These are phyloP conservation scores for Cytospora piceae DNA, from an alignment of 2,329 filamentous ascomycete genomes.

Conservation along the genomic window DNA sequence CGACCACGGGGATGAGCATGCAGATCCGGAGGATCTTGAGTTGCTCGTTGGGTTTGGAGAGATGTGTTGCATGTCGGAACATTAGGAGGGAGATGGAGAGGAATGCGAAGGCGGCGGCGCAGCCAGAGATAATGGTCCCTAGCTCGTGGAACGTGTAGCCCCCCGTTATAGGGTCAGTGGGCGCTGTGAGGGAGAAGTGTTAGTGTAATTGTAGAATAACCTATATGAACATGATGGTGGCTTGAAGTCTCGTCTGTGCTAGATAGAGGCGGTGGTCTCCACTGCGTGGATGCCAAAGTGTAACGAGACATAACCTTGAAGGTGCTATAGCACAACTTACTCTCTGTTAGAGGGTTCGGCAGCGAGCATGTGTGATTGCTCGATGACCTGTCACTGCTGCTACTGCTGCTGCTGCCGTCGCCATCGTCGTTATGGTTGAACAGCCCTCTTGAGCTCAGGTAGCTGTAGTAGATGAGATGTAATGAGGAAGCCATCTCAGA, in stretches of 20 bases:
- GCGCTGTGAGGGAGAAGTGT: neutral
- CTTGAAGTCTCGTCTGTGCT: too few species aligned
- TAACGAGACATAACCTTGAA: neutral
- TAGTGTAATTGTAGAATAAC: neutral
- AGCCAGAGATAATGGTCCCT: slow-evolving; percentile 22
- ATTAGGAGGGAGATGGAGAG: slow-evolving; percentile 24
- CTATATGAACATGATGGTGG: neutral
- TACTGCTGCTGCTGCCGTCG: slow-evolving; percentile 1
- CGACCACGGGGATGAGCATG: slow-evolving; percentile 45
- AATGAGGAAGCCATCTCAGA: neutral
- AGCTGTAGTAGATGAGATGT: slow-evolving; percentile 3
- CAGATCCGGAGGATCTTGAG: slow-evolving; percentile 48
- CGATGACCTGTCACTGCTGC: slow-evolving; percentile 12
- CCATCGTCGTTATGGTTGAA: neutral
- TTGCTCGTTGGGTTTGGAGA: slow-evolving; percentile 47
- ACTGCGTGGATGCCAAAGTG: too few species aligned
- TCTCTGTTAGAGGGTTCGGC: slow-evolving; percentile 15
- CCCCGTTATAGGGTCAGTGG: slow-evolving; percentile 14
- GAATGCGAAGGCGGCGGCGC: slow-evolving; percentile 24
- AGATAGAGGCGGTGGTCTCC: too few species aligned
- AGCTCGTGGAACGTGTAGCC: slow-evolving; percentile 24
- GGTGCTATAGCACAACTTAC: neutral
- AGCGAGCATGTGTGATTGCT: slow-evolving; percentile 16
- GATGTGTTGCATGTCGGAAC: slow-evolving; percentile 33
- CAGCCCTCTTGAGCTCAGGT: slow-evolving; percentile 1